Percentiles rank a stretch among this genome's conserved stretches.
phyloP scores from a whole-genome alignment of 257 asterid genomes.

The Rehmannia glutinosa region DNA sequence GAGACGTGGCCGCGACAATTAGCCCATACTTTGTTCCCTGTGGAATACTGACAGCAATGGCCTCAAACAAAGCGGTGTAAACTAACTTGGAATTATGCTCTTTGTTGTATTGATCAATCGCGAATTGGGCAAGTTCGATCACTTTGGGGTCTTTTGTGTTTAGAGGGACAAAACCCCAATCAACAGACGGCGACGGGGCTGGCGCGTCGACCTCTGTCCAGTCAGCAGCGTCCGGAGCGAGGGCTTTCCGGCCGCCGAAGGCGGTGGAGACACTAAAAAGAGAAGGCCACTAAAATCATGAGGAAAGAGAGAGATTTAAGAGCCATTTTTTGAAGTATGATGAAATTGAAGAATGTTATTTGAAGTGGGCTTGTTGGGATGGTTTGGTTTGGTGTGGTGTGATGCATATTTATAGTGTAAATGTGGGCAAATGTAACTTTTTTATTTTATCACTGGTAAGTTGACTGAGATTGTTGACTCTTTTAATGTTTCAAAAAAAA shows the following conservation, averaged over 20 bases:
- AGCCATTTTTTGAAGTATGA: slow-evolving; percentile 19
- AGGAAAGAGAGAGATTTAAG: not conserved
- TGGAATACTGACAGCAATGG: not conserved
- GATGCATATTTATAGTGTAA: no score
- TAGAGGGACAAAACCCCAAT: not conserved
- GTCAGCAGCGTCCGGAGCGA: not conserved
- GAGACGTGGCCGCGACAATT: not conserved
- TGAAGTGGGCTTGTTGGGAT: not conserved
- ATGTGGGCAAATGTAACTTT: no score
- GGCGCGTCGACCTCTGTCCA: no score
- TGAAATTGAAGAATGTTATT: not conserved
- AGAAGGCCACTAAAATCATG: not conserved
- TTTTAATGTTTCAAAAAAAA: no score
- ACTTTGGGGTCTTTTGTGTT: not conserved
- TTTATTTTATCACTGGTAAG: no score
- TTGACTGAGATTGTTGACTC: no score
- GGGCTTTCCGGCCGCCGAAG: slow-evolving; percentile 4
- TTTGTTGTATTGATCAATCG: not conserved
- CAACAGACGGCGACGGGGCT: no score
- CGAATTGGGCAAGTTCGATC: not conserved
- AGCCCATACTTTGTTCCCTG: not conserved
- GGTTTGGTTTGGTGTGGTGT: not conserved
- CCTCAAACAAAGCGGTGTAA: not conserved
- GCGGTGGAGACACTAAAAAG: slow-evolving; percentile 7
- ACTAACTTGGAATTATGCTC: not conserved